A percentile compares a stretch with the other conserved stretches of the same genome.
Evolutionary conservation across 805 yeast genomes (phyloP).

Genomic region (Saturnispora halmiae): DNA sequence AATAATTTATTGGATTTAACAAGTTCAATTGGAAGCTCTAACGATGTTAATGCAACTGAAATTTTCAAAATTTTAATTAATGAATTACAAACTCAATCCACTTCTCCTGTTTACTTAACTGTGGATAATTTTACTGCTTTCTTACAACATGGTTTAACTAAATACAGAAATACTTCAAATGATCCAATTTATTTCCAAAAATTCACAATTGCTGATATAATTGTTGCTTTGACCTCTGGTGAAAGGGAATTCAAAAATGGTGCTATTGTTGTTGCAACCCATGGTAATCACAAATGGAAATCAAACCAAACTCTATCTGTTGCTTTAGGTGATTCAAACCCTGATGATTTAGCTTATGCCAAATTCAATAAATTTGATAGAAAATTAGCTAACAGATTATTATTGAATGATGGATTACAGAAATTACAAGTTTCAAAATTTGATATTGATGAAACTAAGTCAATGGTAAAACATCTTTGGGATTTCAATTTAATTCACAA

Average conservation of each 20-base stretch:
- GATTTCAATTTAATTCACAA: slow-evolving; percentile 32
- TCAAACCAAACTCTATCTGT: slow-evolving; percentile 55
- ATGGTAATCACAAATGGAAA: slow-evolving; percentile 43
- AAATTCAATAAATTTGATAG: slow-evolving; percentile 42
- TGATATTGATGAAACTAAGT: slow-evolving; percentile 35
- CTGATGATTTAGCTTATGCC: slow-evolving; percentile 66
- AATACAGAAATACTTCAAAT: slow-evolving; percentile 51
- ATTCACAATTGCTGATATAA: slow-evolving; percentile 52
- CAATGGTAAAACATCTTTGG: slow-evolving; percentile 34
- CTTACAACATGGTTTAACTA: slow-evolving; percentile 44
- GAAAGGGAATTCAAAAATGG: slow-evolving; percentile 45
- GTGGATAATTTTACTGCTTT: slow-evolving; percentile 69
- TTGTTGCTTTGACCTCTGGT: slow-evolving; percentile 50
- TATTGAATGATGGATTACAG: slow-evolving; percentile 22
- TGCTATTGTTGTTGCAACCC: slow-evolving; percentile 55
- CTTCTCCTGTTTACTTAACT: slow-evolving; percentile 53
- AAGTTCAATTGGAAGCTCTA: slow-evolving; percentile 9
- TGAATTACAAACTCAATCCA: slow-evolving; percentile 44
- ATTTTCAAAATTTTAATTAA: slow-evolving; percentile 46
- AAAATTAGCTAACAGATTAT: slow-evolving; percentile 41
- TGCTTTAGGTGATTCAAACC: slow-evolving; percentile 30
- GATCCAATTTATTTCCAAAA: slow-evolving; percentile 48
- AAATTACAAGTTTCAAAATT: slow-evolving; percentile 36
- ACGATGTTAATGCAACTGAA: slow-evolving; percentile 28
- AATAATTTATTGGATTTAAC: slow-evolving; percentile 38